Evolutionary conservation across 352 stramenopile species (phyloP).

Genomic region (Saprolegnia parasitica): DNA sequence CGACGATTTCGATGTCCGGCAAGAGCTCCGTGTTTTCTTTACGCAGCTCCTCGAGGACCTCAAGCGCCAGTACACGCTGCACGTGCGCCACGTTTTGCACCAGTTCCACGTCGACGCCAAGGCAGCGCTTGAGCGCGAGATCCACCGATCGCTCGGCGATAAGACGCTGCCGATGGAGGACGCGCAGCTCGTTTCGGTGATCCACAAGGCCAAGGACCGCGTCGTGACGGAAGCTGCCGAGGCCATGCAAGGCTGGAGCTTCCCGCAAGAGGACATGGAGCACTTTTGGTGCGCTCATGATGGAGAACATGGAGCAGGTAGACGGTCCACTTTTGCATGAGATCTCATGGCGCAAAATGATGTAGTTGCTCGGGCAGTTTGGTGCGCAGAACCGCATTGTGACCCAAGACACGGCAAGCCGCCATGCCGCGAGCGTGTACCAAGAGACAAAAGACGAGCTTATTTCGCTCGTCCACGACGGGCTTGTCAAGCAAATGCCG

Average conservation of each 20-base stretch:
- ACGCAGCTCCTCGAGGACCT: constrained; percentile 26
- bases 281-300: constrained; percentile 42
- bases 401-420: constrained; percentile 49
- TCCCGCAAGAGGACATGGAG: constrained; percentile 60
- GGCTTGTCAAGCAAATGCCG: constrained; percentile 53
- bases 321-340: constrained; percentile 23
- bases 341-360: constrained; percentile 11
- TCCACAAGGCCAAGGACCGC: constrained; percentile 23
- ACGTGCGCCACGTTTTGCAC: constrained; percentile 24
- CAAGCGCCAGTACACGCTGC: constrained; percentile 27
- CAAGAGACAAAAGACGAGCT: constrained; percentile 52
- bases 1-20: constrained; percentile 17
- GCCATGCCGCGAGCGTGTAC: constrained; percentile 59
- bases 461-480: constrained; percentile 48
- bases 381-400: constrained; percentile 59
- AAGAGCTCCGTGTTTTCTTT: constrained; percentile 20
- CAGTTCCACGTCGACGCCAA: constrained; percentile 19
- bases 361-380: constrained; percentile 64
- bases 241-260: constrained; percentile 28
- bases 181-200: background rate
- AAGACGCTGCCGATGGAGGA: constrained; percentile 20
- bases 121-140: constrained; percentile 4
- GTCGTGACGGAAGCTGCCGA: constrained; percentile 15
- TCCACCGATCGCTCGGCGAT: constrained; percentile 3
- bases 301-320: constrained; percentile 47